Conservation (phyloP, 1,284 basidiomycete genomes). For the Uromyces viciae-fabae region DNA sequence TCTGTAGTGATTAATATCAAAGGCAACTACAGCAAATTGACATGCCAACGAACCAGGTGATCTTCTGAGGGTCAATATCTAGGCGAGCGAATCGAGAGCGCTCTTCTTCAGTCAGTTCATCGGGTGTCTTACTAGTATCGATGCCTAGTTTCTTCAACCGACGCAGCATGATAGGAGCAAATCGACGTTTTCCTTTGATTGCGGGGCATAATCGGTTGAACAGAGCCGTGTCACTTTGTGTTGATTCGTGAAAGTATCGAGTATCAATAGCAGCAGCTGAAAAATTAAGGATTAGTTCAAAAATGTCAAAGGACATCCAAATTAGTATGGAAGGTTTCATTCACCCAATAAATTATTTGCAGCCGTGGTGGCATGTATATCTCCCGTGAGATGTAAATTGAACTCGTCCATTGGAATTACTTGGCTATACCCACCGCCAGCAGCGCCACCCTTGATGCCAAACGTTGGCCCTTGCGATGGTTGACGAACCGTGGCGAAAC, state of each 20-base stretch:
- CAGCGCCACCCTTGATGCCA: conserved; percentile 98
- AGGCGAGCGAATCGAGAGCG: conserved; percentile 82
- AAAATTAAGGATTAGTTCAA: conserved; percentile 21
- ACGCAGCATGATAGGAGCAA: conserved; percentile 93
- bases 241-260: conserved; percentile 96
- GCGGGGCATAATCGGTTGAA: conserved; percentile 87
- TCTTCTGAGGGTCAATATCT: conserved; percentile 83
- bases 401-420: conserved; percentile 99
- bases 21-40: not conserved
- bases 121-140: conserved; percentile 69
- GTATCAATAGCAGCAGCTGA: conserved; percentile 91
- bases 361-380: conserved; percentile 95
- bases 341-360: conserved; percentile 90
- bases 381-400: conserved; percentile 92
- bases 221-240: conserved; percentile 88
- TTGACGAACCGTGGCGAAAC: conserved; percentile 98
- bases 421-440: conserved; percentile 96
- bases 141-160: conserved; percentile 93
- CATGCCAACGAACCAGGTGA: conserved; percentile 67
- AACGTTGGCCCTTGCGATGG: conserved; percentile 98
- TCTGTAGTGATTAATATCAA: not conserved
- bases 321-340: conserved; percentile 46
- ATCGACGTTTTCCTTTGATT: conserved; percentile 91
- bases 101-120: conserved; percentile 88
- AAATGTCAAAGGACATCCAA: not conserved